Evolutionary conservation across 495 filamentous ascomycete genomes (phyloP), one percentile per base, ranked within the genome.

Genomic region (Tuber magnatum): DNA sequence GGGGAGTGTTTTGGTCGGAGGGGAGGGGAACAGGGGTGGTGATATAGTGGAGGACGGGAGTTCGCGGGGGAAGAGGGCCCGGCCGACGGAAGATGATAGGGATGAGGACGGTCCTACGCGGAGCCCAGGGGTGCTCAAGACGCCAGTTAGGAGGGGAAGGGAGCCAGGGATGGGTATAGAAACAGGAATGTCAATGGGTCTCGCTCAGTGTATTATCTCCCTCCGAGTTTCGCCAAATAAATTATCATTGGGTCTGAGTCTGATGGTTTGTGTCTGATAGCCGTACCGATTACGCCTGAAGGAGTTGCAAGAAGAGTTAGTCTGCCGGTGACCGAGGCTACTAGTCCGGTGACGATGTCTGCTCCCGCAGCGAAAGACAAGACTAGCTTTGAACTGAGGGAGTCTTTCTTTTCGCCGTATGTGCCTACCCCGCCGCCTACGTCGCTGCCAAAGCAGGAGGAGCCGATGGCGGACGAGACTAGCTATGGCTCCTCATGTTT

Each of bases 401-500:
- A 65, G 56, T 65, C 56, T 18, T 65, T 65, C 56, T 65, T 65
- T 65, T 65, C 56, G 28, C 28, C 56, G 4, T 65, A 65, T 65
- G 56, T 65, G 28, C 56, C 56, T 65, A 65, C 56, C 56, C 56
- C 56, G 28, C 28, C 56, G 28, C 9, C 9, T 28, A 14, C 32
- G 5, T 28, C 56, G 28, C 28, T 65, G 14, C 56, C 56, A 18
- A 35, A 35, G 14, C 56, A 65, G 56, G 56, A 65, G 28, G 56
- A 35, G 3, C 28, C 56, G 16, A 65, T 35, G 14, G 56, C 18
- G 16, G 56, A 65, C 35, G 76, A 74, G n/a, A 79, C 76, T 16
- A 79, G 70, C 48, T 79, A 79, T 79, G 77, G 72, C 28, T 78
- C 77, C 43, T 79, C 77, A 7, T 77, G 76, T 51, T 79, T 79